A percentile compares a stretch with the other conserved stretches of the same genome.
Conservation (phyloP, 2,329 filamentous ascomycete species). For the Penicillium sp. region DNA sequence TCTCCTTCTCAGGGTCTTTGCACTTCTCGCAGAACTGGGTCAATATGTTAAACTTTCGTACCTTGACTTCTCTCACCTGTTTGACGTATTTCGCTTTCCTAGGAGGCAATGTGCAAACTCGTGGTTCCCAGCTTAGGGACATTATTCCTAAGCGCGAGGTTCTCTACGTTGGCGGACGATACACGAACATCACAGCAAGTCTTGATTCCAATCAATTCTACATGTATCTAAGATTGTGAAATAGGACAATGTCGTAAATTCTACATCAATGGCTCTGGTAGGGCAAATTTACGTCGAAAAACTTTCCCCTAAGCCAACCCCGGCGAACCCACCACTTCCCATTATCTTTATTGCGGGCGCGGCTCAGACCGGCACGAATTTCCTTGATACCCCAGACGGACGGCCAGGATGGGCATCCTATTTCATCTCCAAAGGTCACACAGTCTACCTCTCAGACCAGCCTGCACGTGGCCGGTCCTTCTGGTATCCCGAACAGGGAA, state of each 20-base stretch:
- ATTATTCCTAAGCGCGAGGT: background rate
- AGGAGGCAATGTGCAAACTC: background rate
- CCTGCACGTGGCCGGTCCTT: constrained; percentile 1
- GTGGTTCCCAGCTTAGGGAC: background rate
- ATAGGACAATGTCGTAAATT: background rate
- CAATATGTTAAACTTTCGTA: background rate
- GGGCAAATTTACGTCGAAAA: constrained; percentile 4
- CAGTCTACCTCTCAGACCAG: constrained; percentile 3
- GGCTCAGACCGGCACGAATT: constrained; percentile 2
- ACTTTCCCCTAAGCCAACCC: background rate
- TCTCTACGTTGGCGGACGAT: constrained; percentile 3
- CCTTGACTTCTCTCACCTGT: background rate
- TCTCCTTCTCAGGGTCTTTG: background rate
- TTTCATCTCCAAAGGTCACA: constrained; percentile 3
- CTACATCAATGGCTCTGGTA: background rate
- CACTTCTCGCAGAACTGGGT: background rate
- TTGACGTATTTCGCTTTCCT: background rate
- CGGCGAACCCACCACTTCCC: background rate
- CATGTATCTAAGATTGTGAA: background rate
- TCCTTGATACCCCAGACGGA: constrained; percentile 3
- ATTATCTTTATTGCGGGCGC: constrained; percentile 1
- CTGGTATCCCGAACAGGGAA: background rate
- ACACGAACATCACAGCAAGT: constrained; percentile 2
- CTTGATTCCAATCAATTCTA: background rate
- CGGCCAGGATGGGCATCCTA: constrained; percentile 3